Conservation (phyloP, 257 asterid genomes). For the Pogostemon cablin region DNA sequence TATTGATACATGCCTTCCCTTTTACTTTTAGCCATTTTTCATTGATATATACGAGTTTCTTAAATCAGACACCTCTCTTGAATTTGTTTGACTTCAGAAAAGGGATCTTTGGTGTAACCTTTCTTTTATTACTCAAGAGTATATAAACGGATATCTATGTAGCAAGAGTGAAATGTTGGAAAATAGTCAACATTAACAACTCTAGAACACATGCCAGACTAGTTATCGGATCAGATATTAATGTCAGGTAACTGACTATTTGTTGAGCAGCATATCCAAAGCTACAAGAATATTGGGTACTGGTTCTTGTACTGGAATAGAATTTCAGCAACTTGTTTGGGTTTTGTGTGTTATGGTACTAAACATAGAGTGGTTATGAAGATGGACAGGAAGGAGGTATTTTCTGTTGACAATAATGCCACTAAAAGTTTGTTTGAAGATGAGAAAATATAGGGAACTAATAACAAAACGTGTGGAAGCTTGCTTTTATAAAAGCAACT, state of each 20-base stretch:
- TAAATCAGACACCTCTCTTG: slow-evolving; percentile 13
- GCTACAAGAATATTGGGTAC: background rate
- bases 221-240: slow-evolving; percentile 8
- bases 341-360: background rate
- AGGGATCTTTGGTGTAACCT: slow-evolving; percentile 10
- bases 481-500: slow-evolving; percentile 1
- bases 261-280: slow-evolving; percentile 1
- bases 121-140: slow-evolving; percentile 17
- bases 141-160: slow-evolving; percentile 14
- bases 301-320: background rate
- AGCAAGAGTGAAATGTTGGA: slow-evolving; percentile 6
- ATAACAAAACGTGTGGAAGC: too few relatives aligned
- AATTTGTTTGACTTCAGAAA: slow-evolving; percentile 20
- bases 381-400: background rate
- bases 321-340: background rate
- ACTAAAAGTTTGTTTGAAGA: background rate
- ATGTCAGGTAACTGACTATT: background rate
- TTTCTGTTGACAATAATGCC: background rate
- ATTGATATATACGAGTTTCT: background rate
- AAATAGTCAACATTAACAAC: slow-evolving; percentile 2
- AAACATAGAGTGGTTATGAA: background rate
- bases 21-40: slow-evolving; percentile 11
- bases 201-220: slow-evolving; percentile 2
- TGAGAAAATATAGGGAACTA: too few relatives aligned
- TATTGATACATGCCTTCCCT: slow-evolving; percentile 8